Percentiles rank a stretch among this genome's conserved stretches.
These are phyloP conservation scores for Venturia asperata DNA, from an alignment of 2,329 filamentous ascomycete species.

Conservation along the genomic window DNA sequence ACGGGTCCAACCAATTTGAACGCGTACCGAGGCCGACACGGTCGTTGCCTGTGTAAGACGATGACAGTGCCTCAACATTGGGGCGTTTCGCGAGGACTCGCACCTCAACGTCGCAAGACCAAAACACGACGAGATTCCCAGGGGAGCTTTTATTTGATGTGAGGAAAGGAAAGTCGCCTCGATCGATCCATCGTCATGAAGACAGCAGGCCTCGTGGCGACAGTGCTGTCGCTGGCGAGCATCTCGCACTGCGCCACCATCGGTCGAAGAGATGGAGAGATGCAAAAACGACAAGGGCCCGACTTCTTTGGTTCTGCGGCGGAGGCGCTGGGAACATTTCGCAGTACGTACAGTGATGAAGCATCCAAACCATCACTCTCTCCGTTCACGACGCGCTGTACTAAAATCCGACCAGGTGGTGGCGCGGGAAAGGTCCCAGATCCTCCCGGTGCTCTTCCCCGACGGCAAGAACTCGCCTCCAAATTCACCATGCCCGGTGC, in stretches of 20 bases:
- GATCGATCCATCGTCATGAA: neutral
- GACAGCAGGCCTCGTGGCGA: neutral
- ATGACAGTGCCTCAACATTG: neutral
- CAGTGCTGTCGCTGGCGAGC: neutral
- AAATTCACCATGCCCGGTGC: neutral
- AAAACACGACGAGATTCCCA: neutral
- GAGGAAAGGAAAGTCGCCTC: neutral
- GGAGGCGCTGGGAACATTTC: neutral
- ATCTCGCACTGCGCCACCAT: neutral
- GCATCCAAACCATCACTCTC: too few species aligned
- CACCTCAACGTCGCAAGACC: too few species aligned
- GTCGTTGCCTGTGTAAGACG: neutral
- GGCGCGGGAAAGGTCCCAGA: constrained; percentile 9
- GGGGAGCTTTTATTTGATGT: neutral
- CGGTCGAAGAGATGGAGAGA: neutral
- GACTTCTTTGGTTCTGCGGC: neutral
- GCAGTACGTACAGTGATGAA: neutral
- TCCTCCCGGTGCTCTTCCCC: neutral
- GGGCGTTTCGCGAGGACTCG: too few species aligned
- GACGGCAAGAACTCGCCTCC: neutral
- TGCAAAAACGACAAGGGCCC: neutral
- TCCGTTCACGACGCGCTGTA: neutral
- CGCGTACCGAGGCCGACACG: neutral
- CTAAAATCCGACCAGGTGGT: neutral
- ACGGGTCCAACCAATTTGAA: neutral